These are phyloP conservation scores for Aegle marmelos DNA, from an alignment of 345 rosid genomes.

Conservation along the genomic window DNA sequence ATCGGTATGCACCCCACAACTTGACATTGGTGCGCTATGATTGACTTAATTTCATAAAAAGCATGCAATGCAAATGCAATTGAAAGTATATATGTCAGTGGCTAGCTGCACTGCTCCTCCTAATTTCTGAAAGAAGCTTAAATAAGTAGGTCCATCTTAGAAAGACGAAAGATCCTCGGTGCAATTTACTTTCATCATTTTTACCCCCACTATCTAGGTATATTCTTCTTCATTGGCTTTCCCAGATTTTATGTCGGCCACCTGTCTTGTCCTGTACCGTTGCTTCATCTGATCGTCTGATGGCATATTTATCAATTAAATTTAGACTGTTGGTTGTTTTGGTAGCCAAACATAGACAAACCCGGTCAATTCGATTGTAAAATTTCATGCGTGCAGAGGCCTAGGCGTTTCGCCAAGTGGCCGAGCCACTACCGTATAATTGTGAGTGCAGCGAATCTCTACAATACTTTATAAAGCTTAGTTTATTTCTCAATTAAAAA, in stretches of 20 bases:
- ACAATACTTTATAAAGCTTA: too few relatives aligned
- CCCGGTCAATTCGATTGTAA: background rate
- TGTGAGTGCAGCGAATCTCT: too few relatives aligned
- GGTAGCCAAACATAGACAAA: slow-evolving; percentile 39
- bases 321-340: slow-evolving; percentile 40
- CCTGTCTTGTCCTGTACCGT: slow-evolving; percentile 45
- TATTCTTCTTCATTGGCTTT: slow-evolving; percentile 28
- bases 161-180: slow-evolving; percentile 28
- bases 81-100: background rate
- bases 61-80: slow-evolving; percentile 26
- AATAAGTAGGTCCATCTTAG: slow-evolving; percentile 21
- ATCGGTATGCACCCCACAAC: background rate
- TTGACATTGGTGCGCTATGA: slow-evolving; percentile 32
- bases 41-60: slow-evolving; percentile 24
- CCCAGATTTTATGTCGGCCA: slow-evolving; percentile 54
- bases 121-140: background rate
- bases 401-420: too few relatives aligned
- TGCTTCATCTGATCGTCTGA: slow-evolving; percentile 17
- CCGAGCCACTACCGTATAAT: background rate
- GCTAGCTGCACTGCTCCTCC: background rate
- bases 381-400: background rate
- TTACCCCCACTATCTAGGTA: slow-evolving; percentile 41
- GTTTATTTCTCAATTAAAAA: too few relatives aligned
- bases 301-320: slow-evolving; percentile 21
- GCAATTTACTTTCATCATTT: slow-evolving; percentile 32